Base-by-base conservation (phyloP, 768 basidiomycete species). In the Suillus discolor region DNA sequence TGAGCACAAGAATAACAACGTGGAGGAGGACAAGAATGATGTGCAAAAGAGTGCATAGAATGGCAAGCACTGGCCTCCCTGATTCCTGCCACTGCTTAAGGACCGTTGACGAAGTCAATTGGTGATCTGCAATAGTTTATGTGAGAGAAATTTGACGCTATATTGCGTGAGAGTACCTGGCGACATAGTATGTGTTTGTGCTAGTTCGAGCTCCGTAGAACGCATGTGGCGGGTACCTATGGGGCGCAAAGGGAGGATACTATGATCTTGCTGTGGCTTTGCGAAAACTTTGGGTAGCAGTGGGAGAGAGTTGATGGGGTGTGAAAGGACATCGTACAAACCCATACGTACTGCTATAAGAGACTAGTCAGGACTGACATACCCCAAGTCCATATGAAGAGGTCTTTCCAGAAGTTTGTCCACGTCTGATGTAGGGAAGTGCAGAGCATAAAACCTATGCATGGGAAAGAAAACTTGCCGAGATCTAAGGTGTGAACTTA, bases 1-100 rank as follows among this genome's bases (percentile, higher is more conserved):
- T n/a, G 42, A 62, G 31, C 15, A 1, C 64, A 15, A 65, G 41
- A 45, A 63, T 62, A 25, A 38, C 44, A 38, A 65, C 31, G 31
- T 65, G 64, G 38, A 62, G 9, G 28, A 45, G 41, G 11, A 47
- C 39, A 28, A 65, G 45, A 38, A 36, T 16, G 13, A n/a, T 25
- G 23, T 65, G 64, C 15, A 63, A 44, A 28, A 63, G 25, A 11
- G 25, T 28, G 38, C 38, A 59, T 28, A 59, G 9, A 28, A 59
- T 28, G 38, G 38, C 23, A 39, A 59, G 57, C 16, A 38, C 16
- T 41, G 57, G 57, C 39, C 18, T 25, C 39, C 23, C 23, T 12
- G 57, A 28, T 59, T 59, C 25, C 57, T 41, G 23, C 11, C 6
- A 39, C 25, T 18, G 23, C 9, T 18, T 41, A 1, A 11, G 2